These are phyloP conservation scores for Sutorius eximius DNA, from an alignment of 1,284 basidiomycete genomes.

Conservation along the genomic window DNA sequence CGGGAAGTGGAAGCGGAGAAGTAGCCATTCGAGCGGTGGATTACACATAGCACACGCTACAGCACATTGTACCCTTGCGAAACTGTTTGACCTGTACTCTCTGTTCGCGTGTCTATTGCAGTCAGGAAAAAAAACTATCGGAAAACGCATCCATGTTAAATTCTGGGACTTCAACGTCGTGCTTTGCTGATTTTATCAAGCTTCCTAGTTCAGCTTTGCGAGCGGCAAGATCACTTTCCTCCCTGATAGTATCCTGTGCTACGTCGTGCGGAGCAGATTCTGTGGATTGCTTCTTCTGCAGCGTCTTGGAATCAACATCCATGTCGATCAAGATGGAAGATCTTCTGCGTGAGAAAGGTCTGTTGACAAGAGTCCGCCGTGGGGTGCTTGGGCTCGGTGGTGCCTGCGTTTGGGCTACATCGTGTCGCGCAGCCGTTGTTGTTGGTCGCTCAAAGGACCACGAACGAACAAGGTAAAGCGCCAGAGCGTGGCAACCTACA, in stretches of 20 bases:
- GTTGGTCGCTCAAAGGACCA: slow-evolving; percentile 87
- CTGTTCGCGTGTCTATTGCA: slow-evolving; percentile 1
- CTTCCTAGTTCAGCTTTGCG: slow-evolving; percentile 77
- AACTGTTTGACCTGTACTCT: slow-evolving; percentile 8
- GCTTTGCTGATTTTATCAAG: slow-evolving; percentile 85
- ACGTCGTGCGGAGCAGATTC: slow-evolving; percentile 23
- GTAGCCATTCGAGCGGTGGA: slow-evolving; percentile 35
- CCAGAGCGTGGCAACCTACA: slow-evolving; percentile 88
- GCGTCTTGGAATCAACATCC: slow-evolving; percentile 67
- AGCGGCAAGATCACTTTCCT: slow-evolving; percentile 57
- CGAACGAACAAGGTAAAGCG: slow-evolving; percentile 80
- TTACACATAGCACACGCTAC: slow-evolving; percentile 10
- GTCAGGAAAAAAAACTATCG: slow-evolving; percentile 20
- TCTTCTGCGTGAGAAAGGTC: slow-evolving; percentile 53
- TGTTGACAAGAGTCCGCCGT: slow-evolving; percentile 54
- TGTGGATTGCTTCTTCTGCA: slow-evolving; percentile 57
- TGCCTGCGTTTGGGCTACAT: neutral
- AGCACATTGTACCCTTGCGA: slow-evolving; percentile 14
- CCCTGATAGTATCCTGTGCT: slow-evolving; percentile 39
- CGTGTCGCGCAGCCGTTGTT: slow-evolving; percentile 37
- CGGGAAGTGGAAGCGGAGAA: slow-evolving; percentile 69
- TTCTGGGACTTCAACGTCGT: slow-evolving; percentile 81
- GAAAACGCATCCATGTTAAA: slow-evolving; percentile 76
- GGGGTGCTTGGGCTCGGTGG: slow-evolving; percentile 43
- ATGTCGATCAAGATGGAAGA: slow-evolving; percentile 86